These are phyloP conservation scores for Chrysochromulina tobinii DNA, from an alignment of 78 protist species.

Conservation along the genomic window DNA sequence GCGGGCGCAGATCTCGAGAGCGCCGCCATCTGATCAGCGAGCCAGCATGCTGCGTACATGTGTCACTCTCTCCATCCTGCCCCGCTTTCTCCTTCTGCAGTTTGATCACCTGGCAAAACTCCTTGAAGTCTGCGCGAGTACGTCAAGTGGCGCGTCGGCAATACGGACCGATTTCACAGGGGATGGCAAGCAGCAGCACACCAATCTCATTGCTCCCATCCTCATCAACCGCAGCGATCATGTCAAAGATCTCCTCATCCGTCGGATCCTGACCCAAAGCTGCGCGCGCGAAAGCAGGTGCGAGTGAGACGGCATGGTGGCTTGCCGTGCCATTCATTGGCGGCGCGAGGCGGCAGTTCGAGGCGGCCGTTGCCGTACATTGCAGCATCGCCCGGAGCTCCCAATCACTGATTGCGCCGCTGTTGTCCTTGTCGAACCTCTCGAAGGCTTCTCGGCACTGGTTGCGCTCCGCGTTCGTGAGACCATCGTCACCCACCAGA, in stretches of 20 bases:
- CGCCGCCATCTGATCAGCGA: neutral
- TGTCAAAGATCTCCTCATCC: conserved; percentile 36
- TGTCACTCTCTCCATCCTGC: neutral
- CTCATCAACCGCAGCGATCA: conserved; percentile 21
- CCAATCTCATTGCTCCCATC: conserved; percentile 33
- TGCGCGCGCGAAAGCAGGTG: neutral
- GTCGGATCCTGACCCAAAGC: conserved; percentile 32
- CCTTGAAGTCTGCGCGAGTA: neutral
- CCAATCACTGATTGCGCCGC: conserved; percentile 11
- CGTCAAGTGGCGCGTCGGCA: neutral
- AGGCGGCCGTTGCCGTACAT: neutral
- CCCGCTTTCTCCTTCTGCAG: neutral
- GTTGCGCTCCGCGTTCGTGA: conserved; percentile 21
- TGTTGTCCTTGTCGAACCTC: conserved; percentile 7
- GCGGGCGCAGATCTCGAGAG: no score
- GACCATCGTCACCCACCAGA: neutral
- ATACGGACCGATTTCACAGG: no score
- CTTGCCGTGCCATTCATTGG: neutral
- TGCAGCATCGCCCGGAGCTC: conserved; percentile 24
- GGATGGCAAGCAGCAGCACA: neutral
- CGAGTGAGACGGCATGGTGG: neutral
- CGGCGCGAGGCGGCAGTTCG: neutral
- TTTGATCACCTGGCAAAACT: conserved; percentile 7
- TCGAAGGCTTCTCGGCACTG: conserved; percentile 17
- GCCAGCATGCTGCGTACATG: neutral